These are phyloP conservation scores for Collariella sp. DNA, from an alignment of 495 filamentous ascomycete species.

Conservation along the genomic window DNA sequence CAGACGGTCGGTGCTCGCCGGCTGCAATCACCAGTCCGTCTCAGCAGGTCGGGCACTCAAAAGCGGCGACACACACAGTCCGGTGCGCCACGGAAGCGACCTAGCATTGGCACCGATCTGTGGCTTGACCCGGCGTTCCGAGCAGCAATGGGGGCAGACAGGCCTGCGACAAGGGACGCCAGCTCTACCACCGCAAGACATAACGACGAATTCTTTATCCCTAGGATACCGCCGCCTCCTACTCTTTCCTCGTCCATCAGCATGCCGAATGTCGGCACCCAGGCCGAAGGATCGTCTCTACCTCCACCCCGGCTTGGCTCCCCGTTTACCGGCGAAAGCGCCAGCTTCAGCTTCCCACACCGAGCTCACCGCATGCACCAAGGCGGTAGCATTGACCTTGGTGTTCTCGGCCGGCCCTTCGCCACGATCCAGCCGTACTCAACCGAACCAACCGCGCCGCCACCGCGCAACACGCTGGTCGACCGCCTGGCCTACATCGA, in stretches of 20 bases:
- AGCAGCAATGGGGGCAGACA: neutral
- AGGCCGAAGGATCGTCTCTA: slow-evolving; percentile 18
- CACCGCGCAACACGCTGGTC: slow-evolving; percentile 31
- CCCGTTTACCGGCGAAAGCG: slow-evolving; percentile 36
- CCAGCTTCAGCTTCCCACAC: slow-evolving; percentile 44
- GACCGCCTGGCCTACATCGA: slow-evolving; percentile 45
- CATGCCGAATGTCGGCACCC: slow-evolving; percentile 17
- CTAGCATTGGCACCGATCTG: slow-evolving; percentile 33
- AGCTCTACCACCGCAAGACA: slow-evolving; percentile 18
- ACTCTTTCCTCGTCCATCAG: slow-evolving; percentile 11
- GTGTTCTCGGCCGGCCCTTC: slow-evolving; percentile 38
- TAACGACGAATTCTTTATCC: slow-evolving; percentile 26
- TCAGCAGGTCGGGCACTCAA: slow-evolving; percentile 39
- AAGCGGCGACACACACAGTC: slow-evolving; percentile 38
- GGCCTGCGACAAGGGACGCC: slow-evolving; percentile 12
- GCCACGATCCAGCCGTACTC: slow-evolving; percentile 34
- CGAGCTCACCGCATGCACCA: slow-evolving; percentile 31
- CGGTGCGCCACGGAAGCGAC: slow-evolving; percentile 29
- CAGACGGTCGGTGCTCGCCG: slow-evolving; percentile 38
- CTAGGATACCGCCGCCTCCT: slow-evolving; percentile 19
- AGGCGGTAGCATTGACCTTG: slow-evolving; percentile 33
- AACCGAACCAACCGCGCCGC: slow-evolving; percentile 19
- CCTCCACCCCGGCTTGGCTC: slow-evolving; percentile 42
- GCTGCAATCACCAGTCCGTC: slow-evolving; percentile 38
- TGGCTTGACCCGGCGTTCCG: slow-evolving; percentile 21